Conservation (phyloP, 495 filamentous ascomycete species). For the Delitschia confertaspora region DNA sequence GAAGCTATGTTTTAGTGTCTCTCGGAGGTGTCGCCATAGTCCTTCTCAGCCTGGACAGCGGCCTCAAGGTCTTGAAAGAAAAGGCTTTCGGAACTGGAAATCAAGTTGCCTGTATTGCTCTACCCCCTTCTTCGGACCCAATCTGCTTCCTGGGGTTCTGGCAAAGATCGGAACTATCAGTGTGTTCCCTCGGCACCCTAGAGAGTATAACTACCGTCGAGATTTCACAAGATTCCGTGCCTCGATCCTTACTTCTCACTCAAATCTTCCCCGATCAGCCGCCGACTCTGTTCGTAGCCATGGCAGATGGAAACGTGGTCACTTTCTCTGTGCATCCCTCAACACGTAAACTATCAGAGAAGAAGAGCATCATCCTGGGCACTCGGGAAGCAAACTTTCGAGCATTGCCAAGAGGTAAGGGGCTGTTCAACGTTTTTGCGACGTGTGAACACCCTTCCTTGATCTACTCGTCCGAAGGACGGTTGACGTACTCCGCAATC, state of each 20-base stretch:
- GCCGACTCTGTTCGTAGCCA: slow-evolving; percentile 79
- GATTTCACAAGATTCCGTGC: slow-evolving; percentile 49
- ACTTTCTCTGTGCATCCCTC: slow-evolving; percentile 64
- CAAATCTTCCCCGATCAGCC: slow-evolving; percentile 54
- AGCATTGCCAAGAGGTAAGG: slow-evolving; percentile 55
- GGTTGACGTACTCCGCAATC: slow-evolving; percentile 89
- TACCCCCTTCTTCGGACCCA: slow-evolving; percentile 42
- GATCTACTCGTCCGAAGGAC: slow-evolving; percentile 79
- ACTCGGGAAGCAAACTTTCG: slow-evolving; percentile 76
- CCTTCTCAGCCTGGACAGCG: slow-evolving; percentile 53
- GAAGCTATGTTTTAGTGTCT: slow-evolving; percentile 59
- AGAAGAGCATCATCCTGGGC: slow-evolving; percentile 77
- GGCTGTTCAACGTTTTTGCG: slow-evolving; percentile 75
- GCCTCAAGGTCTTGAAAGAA: slow-evolving; percentile 47
- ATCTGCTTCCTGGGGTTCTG: slow-evolving; percentile 79
- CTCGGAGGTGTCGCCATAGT: slow-evolving; percentile 59
- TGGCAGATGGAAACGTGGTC: slow-evolving; percentile 87
- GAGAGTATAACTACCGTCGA: slow-evolving; percentile 53
- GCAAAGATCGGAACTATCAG: slow-evolving; percentile 50
- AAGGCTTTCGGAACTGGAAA: slow-evolving; percentile 54
- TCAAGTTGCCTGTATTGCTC: slow-evolving; percentile 77
- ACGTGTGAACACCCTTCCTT: slow-evolving; percentile 89
- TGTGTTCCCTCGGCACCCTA: slow-evolving; percentile 53
- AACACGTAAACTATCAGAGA: slow-evolving; percentile 52
- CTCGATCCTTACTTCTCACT: slow-evolving; percentile 70